These are phyloP conservation scores for Zasmidium citrigriseum DNA, from an alignment of 2,329 filamentous ascomycete species.

Conservation along the genomic window DNA sequence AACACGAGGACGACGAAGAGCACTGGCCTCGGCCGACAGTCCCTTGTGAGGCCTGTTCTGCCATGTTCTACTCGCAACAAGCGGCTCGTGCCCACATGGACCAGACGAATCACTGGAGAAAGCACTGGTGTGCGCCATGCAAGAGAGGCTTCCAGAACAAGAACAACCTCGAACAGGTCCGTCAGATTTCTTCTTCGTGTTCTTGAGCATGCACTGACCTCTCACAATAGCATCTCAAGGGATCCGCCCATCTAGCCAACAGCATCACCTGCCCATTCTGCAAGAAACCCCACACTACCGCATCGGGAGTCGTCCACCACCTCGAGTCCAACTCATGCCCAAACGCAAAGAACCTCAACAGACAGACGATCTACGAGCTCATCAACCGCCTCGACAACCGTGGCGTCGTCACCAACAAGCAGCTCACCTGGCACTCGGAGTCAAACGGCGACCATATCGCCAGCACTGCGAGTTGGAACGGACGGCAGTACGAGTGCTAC, in stretches of 20 bases:
- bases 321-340: constrained; percentile 59
- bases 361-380: constrained; percentile 49
- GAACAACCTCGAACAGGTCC: constrained; percentile 33
- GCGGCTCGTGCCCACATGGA: constrained; percentile 33
- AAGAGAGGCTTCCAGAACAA: constrained; percentile 33
- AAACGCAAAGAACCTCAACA: constrained; percentile 46
- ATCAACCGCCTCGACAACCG: constrained; percentile 50
- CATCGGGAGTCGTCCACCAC: constrained; percentile 58
- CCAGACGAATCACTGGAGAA: constrained; percentile 27
- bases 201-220: neutral
- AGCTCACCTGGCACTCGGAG: constrained; percentile 49
- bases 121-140: constrained; percentile 35
- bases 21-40: constrained; percentile 31
- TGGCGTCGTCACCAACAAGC: constrained; percentile 54
- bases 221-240: constrained; percentile 58
- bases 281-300: constrained; percentile 45
- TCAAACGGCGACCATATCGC: constrained; percentile 37
- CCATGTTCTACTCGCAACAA: constrained; percentile 15
- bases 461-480: constrained; percentile 49
- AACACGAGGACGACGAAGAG: constrained; percentile 36
- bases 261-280: constrained; percentile 60
- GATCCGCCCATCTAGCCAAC: constrained; percentile 49
- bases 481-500: constrained; percentile 52
- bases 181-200: neutral
- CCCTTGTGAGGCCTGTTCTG: constrained; percentile 28